Conservation (phyloP, 306 rosid species). For the Bauhinia variegata region DNA sequence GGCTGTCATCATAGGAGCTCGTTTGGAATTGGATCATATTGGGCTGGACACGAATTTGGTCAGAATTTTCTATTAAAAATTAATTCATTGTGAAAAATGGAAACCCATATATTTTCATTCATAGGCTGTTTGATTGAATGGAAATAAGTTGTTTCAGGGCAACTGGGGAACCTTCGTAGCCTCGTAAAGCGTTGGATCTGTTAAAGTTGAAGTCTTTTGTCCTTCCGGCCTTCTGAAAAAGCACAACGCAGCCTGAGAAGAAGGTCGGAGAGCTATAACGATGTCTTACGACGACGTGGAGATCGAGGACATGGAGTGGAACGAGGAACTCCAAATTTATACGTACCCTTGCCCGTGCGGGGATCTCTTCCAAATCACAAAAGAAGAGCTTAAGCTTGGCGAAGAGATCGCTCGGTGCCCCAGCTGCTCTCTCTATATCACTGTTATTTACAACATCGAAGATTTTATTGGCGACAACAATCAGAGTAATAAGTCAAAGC, state of each 20-base stretch:
- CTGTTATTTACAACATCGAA: slow-evolving; percentile 82
- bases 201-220: neutral
- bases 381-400: slow-evolving; percentile 84
- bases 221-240: neutral
- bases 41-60: too few relatives aligned
- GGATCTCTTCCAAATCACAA: slow-evolving; percentile 87
- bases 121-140: too few relatives aligned
- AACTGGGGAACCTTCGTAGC: too few relatives aligned
- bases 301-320: slow-evolving; percentile 99
- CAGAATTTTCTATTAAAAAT: too few relatives aligned
- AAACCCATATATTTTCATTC: too few relatives aligned
- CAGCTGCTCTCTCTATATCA: slow-evolving; percentile 93
- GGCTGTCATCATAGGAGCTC: too few relatives aligned
- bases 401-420: slow-evolving; percentile 98
- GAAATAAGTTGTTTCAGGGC: too few relatives aligned
- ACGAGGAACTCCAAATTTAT: slow-evolving; percentile 71
- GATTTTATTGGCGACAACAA: slow-evolving; percentile 58
- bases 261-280: slow-evolving; percentile 18
- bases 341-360: slow-evolving; percentile 98
- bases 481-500: slow-evolving; percentile 53
- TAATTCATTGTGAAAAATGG: too few relatives aligned
- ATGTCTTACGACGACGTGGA: slow-evolving; percentile 99
- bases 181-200: too few relatives aligned
- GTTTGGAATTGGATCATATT: too few relatives aligned
- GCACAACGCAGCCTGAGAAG: neutral